Percentiles rank a stretch among this genome's conserved stretches.
These are phyloP conservation scores for Aspergillus sclerotioniger DNA, from an alignment of 495 filamentous ascomycete genomes.

Conservation along the genomic window DNA sequence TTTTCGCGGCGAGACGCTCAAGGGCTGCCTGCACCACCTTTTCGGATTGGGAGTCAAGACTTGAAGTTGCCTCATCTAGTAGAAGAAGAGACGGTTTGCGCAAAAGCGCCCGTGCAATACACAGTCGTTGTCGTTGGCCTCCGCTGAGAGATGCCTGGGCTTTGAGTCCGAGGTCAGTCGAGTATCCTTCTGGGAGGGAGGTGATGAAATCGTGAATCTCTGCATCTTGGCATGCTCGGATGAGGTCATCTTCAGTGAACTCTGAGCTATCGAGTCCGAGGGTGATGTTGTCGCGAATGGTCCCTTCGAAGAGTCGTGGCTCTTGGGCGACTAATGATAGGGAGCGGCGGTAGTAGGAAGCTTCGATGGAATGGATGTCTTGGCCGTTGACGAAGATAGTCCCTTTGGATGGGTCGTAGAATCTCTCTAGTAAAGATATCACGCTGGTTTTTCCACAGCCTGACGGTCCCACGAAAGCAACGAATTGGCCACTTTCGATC, in stretches of 20 bases:
- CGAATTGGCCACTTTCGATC: conserved; percentile 64
- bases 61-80: conserved; percentile 69
- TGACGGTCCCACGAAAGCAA: conserved; percentile 67
- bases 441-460: conserved; percentile 74
- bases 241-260: conserved; percentile 46
- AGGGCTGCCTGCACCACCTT: conserved; percentile 64
- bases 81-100: conserved; percentile 62
- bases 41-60: conserved; percentile 66
- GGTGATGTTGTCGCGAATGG: conserved; percentile 60
- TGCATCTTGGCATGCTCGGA: conserved; percentile 52
- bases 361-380: conserved; percentile 45
- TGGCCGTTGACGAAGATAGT: conserved; percentile 51
- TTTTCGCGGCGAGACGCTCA: conserved; percentile 50
- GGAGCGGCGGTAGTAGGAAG: conserved; percentile 44
- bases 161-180: conserved; percentile 24
- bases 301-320: conserved; percentile 60
- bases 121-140: conserved; percentile 68
- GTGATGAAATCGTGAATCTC: conserved; percentile 59
- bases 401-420: conserved; percentile 58
- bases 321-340: conserved; percentile 65
- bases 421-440: conserved; percentile 61
- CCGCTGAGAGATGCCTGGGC: conserved; percentile 60
- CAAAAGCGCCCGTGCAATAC: conserved; percentile 67
- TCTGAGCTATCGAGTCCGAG: conserved; percentile 53
- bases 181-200: conserved; percentile 48